These are phyloP conservation scores for Boehmeria nivea DNA, from an alignment of 306 rosid genomes.

Conservation along the genomic window DNA sequence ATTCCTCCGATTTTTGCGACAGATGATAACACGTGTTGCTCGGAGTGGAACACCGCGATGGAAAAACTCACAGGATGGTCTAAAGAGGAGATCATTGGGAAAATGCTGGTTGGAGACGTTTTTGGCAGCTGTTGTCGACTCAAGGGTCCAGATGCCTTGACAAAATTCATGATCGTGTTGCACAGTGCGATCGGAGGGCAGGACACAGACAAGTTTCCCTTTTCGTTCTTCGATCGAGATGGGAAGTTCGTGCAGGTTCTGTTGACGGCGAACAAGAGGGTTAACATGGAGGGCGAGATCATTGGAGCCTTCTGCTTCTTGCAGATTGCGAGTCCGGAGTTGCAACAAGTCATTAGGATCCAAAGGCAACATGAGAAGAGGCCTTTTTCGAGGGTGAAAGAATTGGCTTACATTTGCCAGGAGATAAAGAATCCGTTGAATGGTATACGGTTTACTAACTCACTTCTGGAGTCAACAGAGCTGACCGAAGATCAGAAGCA, in stretches of 20 bases:
- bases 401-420: constrained; percentile 88
- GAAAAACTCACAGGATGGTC: constrained; percentile 94
- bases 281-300: constrained; percentile 65
- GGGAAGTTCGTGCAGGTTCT: constrained; percentile 80
- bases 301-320: constrained; percentile 95
- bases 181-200: constrained; percentile 85
- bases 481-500: constrained; percentile 88
- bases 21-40: constrained; percentile 92
- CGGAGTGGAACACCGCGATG: constrained; percentile 98
- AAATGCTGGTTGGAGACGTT: constrained; percentile 91
- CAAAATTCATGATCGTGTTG: constrained; percentile 93
- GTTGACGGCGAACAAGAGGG: constrained; percentile 87
- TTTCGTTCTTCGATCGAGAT: constrained; percentile 65
- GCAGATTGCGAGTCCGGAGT: constrained; percentile 83
- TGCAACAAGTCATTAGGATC: constrained; percentile 69
- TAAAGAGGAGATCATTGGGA: constrained; percentile 63
- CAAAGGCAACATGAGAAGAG: constrained; percentile 82
- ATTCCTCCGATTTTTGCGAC: constrained; percentile 99
- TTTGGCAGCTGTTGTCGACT: constrained; percentile 85
- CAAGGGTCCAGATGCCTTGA: constrained; percentile 80
- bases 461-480: constrained; percentile 87
- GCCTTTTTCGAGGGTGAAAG: constrained; percentile 79
- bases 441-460: constrained; percentile 87
- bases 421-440: constrained; percentile 85
- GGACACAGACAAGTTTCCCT: constrained; percentile 72